Conservation (phyloP, 371 early-diverging fungal genomes). For the Mortierella sp. region DNA sequence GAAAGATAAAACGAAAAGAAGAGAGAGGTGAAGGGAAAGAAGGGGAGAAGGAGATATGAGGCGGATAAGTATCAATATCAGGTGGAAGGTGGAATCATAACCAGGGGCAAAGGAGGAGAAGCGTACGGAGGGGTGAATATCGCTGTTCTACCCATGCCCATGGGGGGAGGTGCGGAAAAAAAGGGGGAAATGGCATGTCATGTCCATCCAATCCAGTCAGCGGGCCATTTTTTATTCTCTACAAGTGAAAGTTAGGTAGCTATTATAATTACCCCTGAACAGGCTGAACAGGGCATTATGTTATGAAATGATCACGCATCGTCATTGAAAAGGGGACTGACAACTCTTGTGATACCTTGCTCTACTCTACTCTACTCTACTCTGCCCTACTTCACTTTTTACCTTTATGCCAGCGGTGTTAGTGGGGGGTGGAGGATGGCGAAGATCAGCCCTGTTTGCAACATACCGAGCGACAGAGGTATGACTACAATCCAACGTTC, state of each 20-base stretch:
- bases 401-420: too few relatives aligned
- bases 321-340: not conserved
- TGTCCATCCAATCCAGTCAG: not conserved
- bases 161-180: constrained; percentile 11
- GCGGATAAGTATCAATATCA: not conserved
- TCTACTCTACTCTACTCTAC: not conserved
- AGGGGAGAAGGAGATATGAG: constrained; percentile 1
- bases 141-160: constrained; percentile 10
- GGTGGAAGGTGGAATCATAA: constrained; percentile 23
- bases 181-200: constrained; percentile 8
- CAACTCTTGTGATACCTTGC: constrained; percentile 2
- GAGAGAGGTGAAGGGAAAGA: not conserved
- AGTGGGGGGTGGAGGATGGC: not conserved
- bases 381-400: not conserved
- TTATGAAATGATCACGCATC: not conserved
- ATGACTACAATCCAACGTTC: too few relatives aligned
- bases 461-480: too few relatives aligned
- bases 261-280: not conserved
- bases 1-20: constrained; percentile 7
- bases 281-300: not conserved
- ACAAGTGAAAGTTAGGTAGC: not conserved
- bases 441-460: not conserved
- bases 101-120: not conserved
- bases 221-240: not conserved
- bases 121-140: constrained; percentile 5